These are phyloP conservation scores for Withania somnifera DNA, from an alignment of 305 asterid genomes.

Conservation along the genomic window DNA sequence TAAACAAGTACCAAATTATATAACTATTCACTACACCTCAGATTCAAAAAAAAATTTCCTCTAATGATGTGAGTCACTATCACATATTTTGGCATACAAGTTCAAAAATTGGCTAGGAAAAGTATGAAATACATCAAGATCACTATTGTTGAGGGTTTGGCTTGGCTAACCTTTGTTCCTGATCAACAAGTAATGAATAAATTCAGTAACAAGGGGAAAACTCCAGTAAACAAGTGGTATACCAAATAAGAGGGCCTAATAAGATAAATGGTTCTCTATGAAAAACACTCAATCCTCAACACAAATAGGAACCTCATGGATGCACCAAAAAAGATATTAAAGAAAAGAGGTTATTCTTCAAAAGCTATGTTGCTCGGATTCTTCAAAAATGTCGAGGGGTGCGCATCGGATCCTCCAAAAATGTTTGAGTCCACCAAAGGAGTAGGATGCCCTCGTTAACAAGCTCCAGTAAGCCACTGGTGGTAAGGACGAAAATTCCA, in stretches of 20 bases:
- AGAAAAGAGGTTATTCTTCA: neutral
- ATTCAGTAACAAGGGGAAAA: neutral
- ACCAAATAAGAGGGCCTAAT: neutral
- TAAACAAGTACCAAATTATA: neutral
- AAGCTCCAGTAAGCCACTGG: neutral
- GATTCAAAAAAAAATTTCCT: neutral
- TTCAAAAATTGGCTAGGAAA: neutral
- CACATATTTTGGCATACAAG: neutral
- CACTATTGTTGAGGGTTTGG: neutral
- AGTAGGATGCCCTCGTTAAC: neutral
- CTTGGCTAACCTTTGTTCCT: neutral
- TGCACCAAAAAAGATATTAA: neutral
- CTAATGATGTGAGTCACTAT: neutral
- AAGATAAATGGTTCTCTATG: neutral
- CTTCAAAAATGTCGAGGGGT: too few relatives aligned
- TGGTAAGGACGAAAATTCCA: neutral
- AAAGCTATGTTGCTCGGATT: neutral
- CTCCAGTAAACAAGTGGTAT: neutral
- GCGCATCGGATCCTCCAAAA: too few relatives aligned
- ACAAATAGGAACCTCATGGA: neutral
- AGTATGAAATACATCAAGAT: neutral
- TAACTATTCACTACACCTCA: neutral
- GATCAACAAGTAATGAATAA: neutral
- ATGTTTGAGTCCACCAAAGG: neutral
- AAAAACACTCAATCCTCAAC: neutral